A percentile compares a stretch with the other conserved stretches of the same genome.
Conservation (phyloP, 306 rosid genomes). For the Phaseolus lunatus region DNA sequence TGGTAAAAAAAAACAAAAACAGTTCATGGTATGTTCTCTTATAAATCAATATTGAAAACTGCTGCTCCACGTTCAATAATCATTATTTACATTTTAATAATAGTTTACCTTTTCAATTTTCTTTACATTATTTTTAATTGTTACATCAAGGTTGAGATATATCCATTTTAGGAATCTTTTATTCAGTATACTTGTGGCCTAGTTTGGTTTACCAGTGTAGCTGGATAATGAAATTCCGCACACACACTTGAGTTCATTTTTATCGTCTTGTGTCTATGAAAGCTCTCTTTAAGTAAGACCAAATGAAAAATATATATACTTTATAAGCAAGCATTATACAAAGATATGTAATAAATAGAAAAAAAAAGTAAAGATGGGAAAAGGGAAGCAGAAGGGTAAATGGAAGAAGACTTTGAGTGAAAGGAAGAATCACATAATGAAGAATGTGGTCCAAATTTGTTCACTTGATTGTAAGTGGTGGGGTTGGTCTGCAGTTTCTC, state of each 20-base stretch:
- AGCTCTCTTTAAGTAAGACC: no score
- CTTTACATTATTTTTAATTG: not conserved
- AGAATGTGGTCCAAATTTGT: not conserved
- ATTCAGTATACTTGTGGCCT: not conserved
- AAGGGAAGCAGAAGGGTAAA: not conserved
- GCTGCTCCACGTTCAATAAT: no score
- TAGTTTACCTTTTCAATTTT: not conserved
- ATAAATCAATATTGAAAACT: no score
- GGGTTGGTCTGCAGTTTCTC: constrained; percentile 47
- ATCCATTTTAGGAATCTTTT: not conserved
- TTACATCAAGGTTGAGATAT: not conserved
- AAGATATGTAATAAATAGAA: constrained; percentile 29
- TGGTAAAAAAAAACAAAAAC: no score
- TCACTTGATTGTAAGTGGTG: not conserved
- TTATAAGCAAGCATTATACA: constrained; percentile 47
- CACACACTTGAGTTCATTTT: not conserved
- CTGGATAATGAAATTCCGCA: not conserved
- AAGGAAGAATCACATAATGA: not conserved
- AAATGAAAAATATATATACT: constrained; percentile 20
- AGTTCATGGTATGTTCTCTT: no score
- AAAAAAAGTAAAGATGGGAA: not conserved
- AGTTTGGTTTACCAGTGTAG: constrained; percentile 14
- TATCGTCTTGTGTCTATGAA: not conserved
- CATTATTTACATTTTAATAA: not conserved
- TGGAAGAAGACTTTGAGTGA: not conserved